A percentile compares a stretch with the other conserved stretches of the same genome.
Conservation (phyloP, 495 filamentous ascomycete genomes). For the Penicillium subrubescens region DNA sequence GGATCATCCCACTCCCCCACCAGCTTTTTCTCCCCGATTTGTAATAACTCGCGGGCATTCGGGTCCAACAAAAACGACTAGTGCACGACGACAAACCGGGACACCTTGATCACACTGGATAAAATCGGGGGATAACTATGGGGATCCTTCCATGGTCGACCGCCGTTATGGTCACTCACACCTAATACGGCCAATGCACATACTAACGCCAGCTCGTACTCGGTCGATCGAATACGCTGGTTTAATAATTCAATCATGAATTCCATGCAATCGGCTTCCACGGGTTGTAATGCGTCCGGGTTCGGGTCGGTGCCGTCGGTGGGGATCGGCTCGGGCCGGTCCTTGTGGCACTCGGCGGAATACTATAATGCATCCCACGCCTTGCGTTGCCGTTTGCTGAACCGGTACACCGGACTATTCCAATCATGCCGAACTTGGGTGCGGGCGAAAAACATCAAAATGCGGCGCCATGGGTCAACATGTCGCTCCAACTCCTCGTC, state of each 20-base stretch:
- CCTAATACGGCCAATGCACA: conserved; percentile 1
- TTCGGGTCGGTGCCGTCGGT: neutral
- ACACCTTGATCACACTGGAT: conserved; percentile 1
- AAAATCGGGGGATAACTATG: conserved; percentile 3
- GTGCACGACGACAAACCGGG: neutral
- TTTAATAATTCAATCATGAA: conserved; percentile 1
- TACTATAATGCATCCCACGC: neutral
- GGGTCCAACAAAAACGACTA: conserved; percentile 1
- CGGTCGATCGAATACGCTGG: neutral
- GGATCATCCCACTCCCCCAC: neutral
- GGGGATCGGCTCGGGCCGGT: neutral
- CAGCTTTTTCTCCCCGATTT: neutral
- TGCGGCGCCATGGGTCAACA: neutral
- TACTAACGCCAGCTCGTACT: conserved; percentile 3
- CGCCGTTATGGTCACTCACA: neutral
- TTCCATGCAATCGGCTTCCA: neutral
- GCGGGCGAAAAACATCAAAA: conserved; percentile 2
- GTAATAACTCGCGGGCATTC: neutral
- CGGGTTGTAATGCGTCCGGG: neutral
- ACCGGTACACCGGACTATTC: conserved; percentile 2
- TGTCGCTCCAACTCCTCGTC: conserved; percentile 1
- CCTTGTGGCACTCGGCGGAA: neutral
- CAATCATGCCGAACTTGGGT: neutral
- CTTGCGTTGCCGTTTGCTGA: neutral
- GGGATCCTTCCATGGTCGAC: conserved; percentile 5